phyloP scores from a whole-genome alignment of 345 rosid genomes.

The Moricandia arvensis region DNA sequence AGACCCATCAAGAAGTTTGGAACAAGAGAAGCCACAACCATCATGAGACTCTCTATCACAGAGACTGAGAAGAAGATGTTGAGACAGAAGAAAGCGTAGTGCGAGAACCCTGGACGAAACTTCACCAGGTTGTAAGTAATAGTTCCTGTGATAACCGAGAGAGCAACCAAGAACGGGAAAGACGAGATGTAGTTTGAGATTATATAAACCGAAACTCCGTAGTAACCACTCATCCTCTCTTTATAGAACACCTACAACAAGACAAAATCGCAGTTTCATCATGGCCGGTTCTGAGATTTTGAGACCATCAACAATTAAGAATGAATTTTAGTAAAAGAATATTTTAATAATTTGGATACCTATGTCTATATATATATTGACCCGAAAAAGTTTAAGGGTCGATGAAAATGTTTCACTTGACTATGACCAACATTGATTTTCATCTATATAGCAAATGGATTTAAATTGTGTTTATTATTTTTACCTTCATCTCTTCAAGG shows the following conservation, averaged over 20 bases:
- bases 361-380: not conserved
- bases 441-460: not conserved
- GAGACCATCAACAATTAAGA: not conserved
- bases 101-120: conserved; percentile 52
- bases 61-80: conserved; percentile 62
- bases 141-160: conserved; percentile 48
- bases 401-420: too few species aligned
- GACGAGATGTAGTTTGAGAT: conserved; percentile 73
- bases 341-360: not conserved
- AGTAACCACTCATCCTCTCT: conserved; percentile 73
- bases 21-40: conserved; percentile 81
- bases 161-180: conserved; percentile 62
- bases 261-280: not conserved
- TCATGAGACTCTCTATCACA: conserved; percentile 83
- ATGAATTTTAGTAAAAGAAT: not conserved
- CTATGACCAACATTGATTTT: not conserved
- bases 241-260: conserved; percentile 58
- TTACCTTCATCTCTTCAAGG: conserved; percentile 80
- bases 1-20: conserved; percentile 82
- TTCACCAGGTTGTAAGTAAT: conserved; percentile 70
- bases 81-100: conserved; percentile 61
- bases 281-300: not conserved
- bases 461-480: not conserved
- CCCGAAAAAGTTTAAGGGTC: not conserved
- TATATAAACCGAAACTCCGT: conserved; percentile 72